Conservation (phyloP, 352 stramenopile genomes). For the Globisporangium ultimum region DNA sequence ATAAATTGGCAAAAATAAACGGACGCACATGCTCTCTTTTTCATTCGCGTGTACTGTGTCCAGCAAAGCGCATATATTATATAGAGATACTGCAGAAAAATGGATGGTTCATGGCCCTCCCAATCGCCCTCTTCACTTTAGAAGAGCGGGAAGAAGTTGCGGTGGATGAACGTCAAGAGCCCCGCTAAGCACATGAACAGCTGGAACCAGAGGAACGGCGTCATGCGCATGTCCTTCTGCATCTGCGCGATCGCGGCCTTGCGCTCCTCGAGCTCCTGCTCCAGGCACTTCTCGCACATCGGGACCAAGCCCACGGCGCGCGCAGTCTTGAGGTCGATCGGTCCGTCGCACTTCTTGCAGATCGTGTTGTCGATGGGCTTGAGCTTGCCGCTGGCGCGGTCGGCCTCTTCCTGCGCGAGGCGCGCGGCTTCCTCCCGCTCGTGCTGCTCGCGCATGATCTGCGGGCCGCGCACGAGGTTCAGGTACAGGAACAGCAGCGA, state of each 20-base stretch:
- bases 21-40: no score
- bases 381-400: constrained; percentile 51
- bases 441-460: constrained; percentile 38
- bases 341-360: constrained; percentile 76
- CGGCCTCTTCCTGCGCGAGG: constrained; percentile 35
- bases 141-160: constrained; percentile 61
- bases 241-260: constrained; percentile 15
- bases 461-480: constrained; percentile 65
- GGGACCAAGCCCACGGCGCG: constrained; percentile 21
- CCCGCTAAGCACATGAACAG: constrained; percentile 52
- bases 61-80: no score
- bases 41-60: no score
- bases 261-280: constrained; percentile 13
- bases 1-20: no score
- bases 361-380: constrained; percentile 22
- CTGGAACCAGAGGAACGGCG: constrained; percentile 74
- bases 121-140: constrained; percentile 9
- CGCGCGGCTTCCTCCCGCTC: constrained; percentile 55
- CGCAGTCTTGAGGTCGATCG: constrained; percentile 35
- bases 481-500: constrained; percentile 77
- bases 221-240: constrained; percentile 47
- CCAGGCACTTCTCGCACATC: constrained; percentile 43
- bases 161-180: constrained; percentile 62
- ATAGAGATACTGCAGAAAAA: neutral
- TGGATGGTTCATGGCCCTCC: neutral